Evolutionary conservation across 306 rosid species (phyloP).

Genomic region (Erythrophleum fordii): DNA sequence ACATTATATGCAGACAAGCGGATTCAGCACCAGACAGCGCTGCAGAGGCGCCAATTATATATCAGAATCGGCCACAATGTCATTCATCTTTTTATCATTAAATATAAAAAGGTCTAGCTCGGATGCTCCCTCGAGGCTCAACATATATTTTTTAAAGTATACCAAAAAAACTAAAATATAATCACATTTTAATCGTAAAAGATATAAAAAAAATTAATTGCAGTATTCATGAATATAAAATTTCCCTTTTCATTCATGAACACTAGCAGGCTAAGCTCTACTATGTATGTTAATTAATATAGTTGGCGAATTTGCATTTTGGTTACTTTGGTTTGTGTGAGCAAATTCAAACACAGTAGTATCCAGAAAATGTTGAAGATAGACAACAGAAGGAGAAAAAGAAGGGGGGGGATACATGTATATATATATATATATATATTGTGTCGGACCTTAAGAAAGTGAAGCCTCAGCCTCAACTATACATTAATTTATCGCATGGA

Average conservation of each 20-base stretch:
- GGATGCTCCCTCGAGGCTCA: too few species aligned
- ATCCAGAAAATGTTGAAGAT: not conserved
- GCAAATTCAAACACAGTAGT: not conserved
- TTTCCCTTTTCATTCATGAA: too few species aligned
- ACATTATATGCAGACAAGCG: not conserved
- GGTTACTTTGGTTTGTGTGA: not conserved
- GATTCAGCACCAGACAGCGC: conserved; percentile 12
- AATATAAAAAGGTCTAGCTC: conserved; percentile 24
- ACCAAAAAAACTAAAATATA: not conserved
- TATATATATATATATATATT: not conserved
- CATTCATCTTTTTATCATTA: conserved; percentile 22
- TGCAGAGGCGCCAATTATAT: conserved; percentile 34
- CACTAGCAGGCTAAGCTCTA: too few species aligned
- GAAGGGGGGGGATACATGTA: not conserved
- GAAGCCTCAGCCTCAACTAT: not conserved
- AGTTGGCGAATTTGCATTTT: too few species aligned
- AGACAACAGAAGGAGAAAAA: not conserved
- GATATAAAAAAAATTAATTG: too few species aligned
- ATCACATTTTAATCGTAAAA: not conserved
- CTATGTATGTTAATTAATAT: too few species aligned
- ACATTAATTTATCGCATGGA: not conserved
- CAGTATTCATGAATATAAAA: too few species aligned
- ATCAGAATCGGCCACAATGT: conserved; percentile 23
- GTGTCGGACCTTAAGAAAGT: not conserved
- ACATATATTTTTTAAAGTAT: not conserved